Base-by-base conservation (phyloP, 805 yeast genomes). In the Candida chilensis region DNA sequence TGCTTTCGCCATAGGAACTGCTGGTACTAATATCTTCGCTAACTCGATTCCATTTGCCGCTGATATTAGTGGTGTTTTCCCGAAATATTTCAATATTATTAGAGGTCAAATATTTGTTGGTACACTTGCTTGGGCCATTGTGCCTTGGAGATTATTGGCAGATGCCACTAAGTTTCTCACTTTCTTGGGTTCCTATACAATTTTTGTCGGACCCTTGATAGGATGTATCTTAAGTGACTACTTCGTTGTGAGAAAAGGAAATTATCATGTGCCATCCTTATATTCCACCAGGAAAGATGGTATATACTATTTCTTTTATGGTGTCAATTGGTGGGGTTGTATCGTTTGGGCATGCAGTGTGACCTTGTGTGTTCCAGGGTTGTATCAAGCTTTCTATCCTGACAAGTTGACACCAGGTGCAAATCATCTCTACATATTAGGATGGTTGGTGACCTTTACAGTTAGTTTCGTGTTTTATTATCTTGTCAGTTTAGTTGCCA, bases 1-100 rank as follows among this genome's bases (percentile, higher is more conserved):
- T 21, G 27, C 38, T n/a, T 39, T 31, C 18, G 39, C 35, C 20
- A 16, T 28, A 17, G 52, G 49, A 4, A 45, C 48, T 18, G 52
- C 51, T 12, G 51, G 51, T 28, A 48, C 54, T 4, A 48, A 48
- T 28, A 47, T 45, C 16, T 47, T 48, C 38, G 54, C 46, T 11
- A 48, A 48, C 34, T 37, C 41, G 4, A 35, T 39, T 27, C 43
- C 43, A 9, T 37, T 39, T 28, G 48, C 52, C 10, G 45, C 47
- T 15, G 54, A 48, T 33, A 26, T 47, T 13, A 32, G 44, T 7
- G 49, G 49, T 21, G 34, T 47, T 24, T 27, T 45, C 4, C 54
- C 52, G 27, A 44, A 39, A 25, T 48, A 48, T 27, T 47, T 47
- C 35, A 47, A 42, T 3, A 48, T 48, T 33, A 32, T 48, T 17